Conservation (phyloP, 495 filamentous ascomycete genomes). For the Polyplosphaeria fusca region DNA sequence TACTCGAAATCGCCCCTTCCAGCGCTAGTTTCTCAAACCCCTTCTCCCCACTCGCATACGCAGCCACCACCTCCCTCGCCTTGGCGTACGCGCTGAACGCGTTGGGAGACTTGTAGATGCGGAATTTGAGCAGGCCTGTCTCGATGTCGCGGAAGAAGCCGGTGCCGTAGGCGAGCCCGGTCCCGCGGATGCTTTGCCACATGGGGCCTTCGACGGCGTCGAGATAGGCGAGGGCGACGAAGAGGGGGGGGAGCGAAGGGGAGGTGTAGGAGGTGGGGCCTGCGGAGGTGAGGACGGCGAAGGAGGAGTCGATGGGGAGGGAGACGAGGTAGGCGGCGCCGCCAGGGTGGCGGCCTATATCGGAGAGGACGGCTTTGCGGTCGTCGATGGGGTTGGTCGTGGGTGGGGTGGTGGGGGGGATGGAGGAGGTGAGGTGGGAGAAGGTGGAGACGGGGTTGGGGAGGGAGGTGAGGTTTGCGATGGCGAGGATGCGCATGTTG, state of each 20-base stretch:
- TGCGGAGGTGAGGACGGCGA: slow-evolving; percentile 67
- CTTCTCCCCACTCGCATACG: slow-evolving; percentile 57
- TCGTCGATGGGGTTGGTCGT: slow-evolving; percentile 59
- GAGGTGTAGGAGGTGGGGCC: slow-evolving; percentile 74
- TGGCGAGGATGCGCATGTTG: slow-evolving; percentile 81
- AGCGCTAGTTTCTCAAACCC: slow-evolving; percentile 76
- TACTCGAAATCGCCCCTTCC: slow-evolving; percentile 84
- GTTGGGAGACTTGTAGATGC: slow-evolving; percentile 85
- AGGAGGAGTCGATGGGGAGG: slow-evolving; percentile 92
- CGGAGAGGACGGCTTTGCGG: slow-evolving; percentile 61
- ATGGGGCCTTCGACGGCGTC: slow-evolving; percentile 92
- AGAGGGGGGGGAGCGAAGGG: slow-evolving; percentile 73
- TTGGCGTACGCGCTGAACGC: slow-evolving; percentile 81
- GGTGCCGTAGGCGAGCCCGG: slow-evolving; percentile 85
- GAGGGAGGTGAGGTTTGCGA: slow-evolving; percentile 76
- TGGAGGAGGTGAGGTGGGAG: slow-evolving; percentile 56
- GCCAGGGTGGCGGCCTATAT: slow-evolving; percentile 69
- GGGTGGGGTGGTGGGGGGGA: slow-evolving; percentile 41
- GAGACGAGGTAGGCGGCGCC: slow-evolving; percentile 75
- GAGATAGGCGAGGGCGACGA: slow-evolving; percentile 86
- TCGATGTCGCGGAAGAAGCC: slow-evolving; percentile 71
- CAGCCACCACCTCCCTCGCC: slow-evolving; percentile 69
- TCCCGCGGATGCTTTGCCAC: slow-evolving; percentile 87
- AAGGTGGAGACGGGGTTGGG: slow-evolving; percentile 77
- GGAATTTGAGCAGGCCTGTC: slow-evolving; percentile 73